Base-by-base conservation (phyloP, 345 rosid species). In the Salix koriyanagi region DNA sequence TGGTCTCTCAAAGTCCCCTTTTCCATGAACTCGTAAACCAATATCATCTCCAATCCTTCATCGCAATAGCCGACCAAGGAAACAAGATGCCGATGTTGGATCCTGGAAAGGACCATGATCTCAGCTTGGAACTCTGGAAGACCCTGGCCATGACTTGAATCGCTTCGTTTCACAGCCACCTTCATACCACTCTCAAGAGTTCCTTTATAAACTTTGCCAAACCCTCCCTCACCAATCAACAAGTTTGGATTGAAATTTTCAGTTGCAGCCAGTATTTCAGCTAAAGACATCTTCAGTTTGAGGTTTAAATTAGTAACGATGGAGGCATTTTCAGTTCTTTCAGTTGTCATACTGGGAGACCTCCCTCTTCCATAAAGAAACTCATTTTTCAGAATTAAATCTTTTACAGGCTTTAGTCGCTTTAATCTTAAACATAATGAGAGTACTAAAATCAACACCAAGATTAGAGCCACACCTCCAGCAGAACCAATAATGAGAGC, bases 151-250 rank as follows among this genome's bases (percentile, higher is more conserved):
- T 67, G 50, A 37, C 72, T 69, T 1, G 67, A 75, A 30, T 75
- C 72, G 9, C 78, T 67, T n/a, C 78, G 28, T 58, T 75, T 75
- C 34, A 75, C 78, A 30, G 78, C 78, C 5, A 75, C 73, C 36
- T 32, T 67, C 39, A 14, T 56, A 14, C 73, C 78, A 19, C 5
- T 32, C 21, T 9, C 21, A 23, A 75, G 73, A 39, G 42, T 39
- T 39, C 42, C 42, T 39, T 39, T 39, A 39, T 8, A 39, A 39
- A 39, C 11, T 39, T 36, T 42, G 67, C 14, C 78, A 28, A 75
- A 75, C 26, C 78, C 73, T 28, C 78, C 78, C 42, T 68, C 65
- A 48, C 78, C 78, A 56, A 75, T 67, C 65, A 75, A 15, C 32
- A 67, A 52, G 7, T 67, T 52, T 8, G 56, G 5, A 36, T 54